Conservation (phyloP, 768 basidiomycete genomes). For the Hysterangium stoloniferum region DNA sequence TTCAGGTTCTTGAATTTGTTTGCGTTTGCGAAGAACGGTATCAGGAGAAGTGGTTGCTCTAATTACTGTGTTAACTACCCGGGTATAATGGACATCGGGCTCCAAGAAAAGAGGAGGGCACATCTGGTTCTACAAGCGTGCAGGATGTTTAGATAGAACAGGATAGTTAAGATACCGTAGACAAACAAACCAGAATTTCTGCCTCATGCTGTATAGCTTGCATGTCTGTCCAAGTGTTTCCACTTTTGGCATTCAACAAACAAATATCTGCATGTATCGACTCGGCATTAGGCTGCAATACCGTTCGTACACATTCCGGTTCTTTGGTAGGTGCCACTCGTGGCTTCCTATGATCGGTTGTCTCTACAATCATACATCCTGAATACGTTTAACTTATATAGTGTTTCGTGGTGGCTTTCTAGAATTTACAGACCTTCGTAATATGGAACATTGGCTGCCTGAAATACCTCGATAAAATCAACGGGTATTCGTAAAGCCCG, state of each 20-base stretch:
- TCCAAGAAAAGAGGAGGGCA: slow-evolving; percentile 71
- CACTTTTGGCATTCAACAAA: slow-evolving; percentile 50
- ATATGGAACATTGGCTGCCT: slow-evolving; percentile 64
- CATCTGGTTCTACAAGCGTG: slow-evolving; percentile 51
- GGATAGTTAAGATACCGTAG: neutral
- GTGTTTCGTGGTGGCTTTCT: too few relatives aligned
- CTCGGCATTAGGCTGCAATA: slow-evolving; percentile 71
- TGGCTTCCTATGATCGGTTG: slow-evolving; percentile 66
- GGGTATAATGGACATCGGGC: slow-evolving; percentile 68
- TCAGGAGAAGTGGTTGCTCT: slow-evolving; percentile 67
- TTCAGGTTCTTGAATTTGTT: slow-evolving; percentile 64
- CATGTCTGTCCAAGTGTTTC: slow-evolving; percentile 56
- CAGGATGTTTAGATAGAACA: neutral
- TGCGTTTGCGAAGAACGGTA: slow-evolving; percentile 69
- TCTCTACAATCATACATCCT: slow-evolving; percentile 85
- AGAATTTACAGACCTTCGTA: too few relatives aligned
- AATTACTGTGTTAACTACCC: slow-evolving; percentile 67
- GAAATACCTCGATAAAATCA: slow-evolving; percentile 78
- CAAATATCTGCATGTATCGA: slow-evolving; percentile 77
- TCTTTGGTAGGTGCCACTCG: slow-evolving; percentile 38
- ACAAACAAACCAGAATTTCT: slow-evolving; percentile 58
- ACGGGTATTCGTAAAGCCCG: slow-evolving; percentile 77
- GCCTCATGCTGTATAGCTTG: slow-evolving; percentile 72
- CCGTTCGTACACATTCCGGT: slow-evolving; percentile 58
- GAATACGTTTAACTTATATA: slow-evolving; percentile 1